A percentile compares a stretch with the other conserved stretches of the same genome.
phyloP scores from a whole-genome alignment of 2,329 filamentous ascomycete species.

The Monosporascus sp. region DNA sequence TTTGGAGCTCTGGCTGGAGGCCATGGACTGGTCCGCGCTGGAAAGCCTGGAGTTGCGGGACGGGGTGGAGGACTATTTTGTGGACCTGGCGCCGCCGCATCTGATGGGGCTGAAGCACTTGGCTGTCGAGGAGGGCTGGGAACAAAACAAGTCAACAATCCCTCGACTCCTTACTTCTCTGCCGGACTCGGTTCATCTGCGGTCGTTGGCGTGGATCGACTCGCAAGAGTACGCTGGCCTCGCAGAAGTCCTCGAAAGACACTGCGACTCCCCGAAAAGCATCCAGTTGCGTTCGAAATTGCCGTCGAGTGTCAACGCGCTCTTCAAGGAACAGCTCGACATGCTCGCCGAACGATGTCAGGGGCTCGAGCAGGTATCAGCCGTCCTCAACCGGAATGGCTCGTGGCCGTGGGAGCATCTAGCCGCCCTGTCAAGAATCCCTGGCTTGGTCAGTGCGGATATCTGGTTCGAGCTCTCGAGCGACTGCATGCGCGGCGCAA shows the following conservation, averaged over 20 bases:
- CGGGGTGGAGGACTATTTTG: not conserved
- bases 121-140: not conserved
- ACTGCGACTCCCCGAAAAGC: not conserved
- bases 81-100: not conserved
- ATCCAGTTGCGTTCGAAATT: not conserved
- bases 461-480: too few species aligned
- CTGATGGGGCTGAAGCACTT: not conserved
- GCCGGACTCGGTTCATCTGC: not conserved
- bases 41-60: not conserved
- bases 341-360: too few species aligned
- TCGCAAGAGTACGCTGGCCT: too few species aligned
- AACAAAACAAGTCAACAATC: too few species aligned
- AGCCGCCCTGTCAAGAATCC: not conserved
- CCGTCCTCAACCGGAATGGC: not conserved
- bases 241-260: not conserved
- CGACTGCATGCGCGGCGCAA: too few species aligned
- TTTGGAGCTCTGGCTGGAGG: constrained; percentile 3
- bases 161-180: not conserved
- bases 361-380: too few species aligned
- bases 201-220: too few species aligned
- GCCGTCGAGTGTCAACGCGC: not conserved
- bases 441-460: too few species aligned
- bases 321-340: not conserved
- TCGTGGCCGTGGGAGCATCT: not conserved
- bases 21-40: constrained; percentile 1